Base-by-base conservation (phyloP, 2,329 filamentous ascomycete genomes). In the Colletotrichum orbiculare region DNA sequence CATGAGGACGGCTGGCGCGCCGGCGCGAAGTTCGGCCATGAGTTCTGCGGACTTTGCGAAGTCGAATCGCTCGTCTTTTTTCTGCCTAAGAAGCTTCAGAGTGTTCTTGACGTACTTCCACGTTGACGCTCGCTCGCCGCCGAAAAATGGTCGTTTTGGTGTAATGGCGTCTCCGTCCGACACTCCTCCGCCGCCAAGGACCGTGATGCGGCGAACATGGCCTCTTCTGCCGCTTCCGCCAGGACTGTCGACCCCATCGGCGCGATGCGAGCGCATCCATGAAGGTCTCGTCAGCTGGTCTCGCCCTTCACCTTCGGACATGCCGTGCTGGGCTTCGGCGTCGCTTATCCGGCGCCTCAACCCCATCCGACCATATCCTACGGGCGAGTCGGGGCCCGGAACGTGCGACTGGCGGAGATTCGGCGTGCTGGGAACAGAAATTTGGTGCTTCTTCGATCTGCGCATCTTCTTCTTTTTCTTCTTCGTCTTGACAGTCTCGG, bases 51-150 rank as follows among this genome's bases (percentile, higher is more conserved):
- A 98, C 76, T 98, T 99, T 73, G 92, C 90, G 74, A 96, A 94
- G 76, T 99, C 96, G 66, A 97, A 91, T 48, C 91, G 91, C 60
- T 97, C 93, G 58, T 93, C 91, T 76, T 92, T 97, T 76, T 91
- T 92, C 71, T 92, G 89, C 68, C 93, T 89, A 66, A 97, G 83
- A 62, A 90, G 80, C 74, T 93, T 94, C 52, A 98, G 79, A 0
- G 94, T 94, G 69, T 93, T 93, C 79, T 97, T 98, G 73, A 99
- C 87, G 74, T 96, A 92, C 68, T 90, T 90, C 96, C 96, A 99
- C 13, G 90, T 93, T 2, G 90, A 87, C 33, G 91, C 89, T 70
- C 91, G 84, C 69, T 94, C 91, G 35, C 86, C 79, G 15, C 81
- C 81, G 70, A 92, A 85, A 71, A 88, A 85, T 7, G 86, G 82